Base-by-base conservation (phyloP, 768 basidiomycete species). In the Leccinum disarticulatum region DNA sequence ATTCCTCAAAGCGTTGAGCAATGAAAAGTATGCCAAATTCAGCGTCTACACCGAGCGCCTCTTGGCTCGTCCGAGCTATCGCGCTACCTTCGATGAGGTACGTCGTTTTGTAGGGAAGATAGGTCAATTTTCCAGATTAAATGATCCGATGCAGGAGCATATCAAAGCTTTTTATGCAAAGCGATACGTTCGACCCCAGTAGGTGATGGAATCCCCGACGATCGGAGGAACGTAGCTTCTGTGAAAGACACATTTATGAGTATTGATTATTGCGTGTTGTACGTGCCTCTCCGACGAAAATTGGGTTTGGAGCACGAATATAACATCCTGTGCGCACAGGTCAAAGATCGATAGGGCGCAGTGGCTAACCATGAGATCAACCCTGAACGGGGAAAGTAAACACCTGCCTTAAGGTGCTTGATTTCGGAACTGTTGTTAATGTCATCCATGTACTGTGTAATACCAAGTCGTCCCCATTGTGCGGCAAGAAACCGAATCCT, bases 61-160 rank as follows among this genome's bases (percentile, higher is more conserved):
- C 35, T 77, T 79, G 64, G 77, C 70, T 3, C 78, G 87, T 65
- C 76, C 79, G 19, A 87, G 84, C 65, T 80, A 81, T 68, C 78
- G 79, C 63, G 70, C 75, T 25, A 88, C 85, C 0, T 87, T 83
- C 57, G 72, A 84, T 58, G 71, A 74, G 70, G 86, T 85, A 64
- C n/a, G 81, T 74, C 5, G 7, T 13, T 13, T 22, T 33, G 0
- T 30, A 3, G 13, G 25, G n/a, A 28, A 4, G 19, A 19, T 25
- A 22, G 33, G 3, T 19, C 15, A 1, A 22, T 3, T 25, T 27
- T 11, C 22, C 17, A n/a, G 28, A 15, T 19, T 59, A 9, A 53
- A 50, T 7, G 4, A 22, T 25, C 19, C 25, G 19, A 13, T 17
- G 2, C 48, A 69, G 68, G 69, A 71, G 6, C 27, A 54, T 13